Conservation (phyloP, 164 flowering plant species). For the Buxus sempervirens region DNA sequence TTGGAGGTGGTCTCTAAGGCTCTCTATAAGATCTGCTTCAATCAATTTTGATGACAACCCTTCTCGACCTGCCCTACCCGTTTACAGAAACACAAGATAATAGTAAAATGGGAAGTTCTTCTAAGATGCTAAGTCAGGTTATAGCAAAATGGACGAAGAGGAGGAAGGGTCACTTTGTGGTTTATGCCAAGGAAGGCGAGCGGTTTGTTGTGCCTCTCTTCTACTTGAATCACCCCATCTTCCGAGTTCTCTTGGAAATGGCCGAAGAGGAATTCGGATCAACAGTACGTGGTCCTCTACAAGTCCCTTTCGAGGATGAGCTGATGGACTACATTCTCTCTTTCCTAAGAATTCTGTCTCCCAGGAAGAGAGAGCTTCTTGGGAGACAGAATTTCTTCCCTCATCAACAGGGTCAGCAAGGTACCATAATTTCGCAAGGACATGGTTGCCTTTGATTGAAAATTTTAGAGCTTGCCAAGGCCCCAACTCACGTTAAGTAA, state of each 20-base stretch:
- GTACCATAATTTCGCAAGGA: not conserved
- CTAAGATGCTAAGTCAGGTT: constrained; percentile 32
- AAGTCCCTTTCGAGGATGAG: constrained; percentile 45
- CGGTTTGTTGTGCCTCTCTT: constrained; percentile 39
- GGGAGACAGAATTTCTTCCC: constrained; percentile 8
- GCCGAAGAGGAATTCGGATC: constrained; percentile 49
- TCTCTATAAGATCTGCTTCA: too few species aligned
- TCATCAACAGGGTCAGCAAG: not conserved
- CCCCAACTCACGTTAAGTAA: too few species aligned
- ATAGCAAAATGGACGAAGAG: constrained; percentile 33
- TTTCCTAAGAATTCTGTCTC: constrained; percentile 24
- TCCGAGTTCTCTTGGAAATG: constrained; percentile 41
- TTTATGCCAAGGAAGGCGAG: constrained; percentile 39
- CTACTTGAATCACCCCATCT: constrained; percentile 40
- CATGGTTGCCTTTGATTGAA: not conserved
- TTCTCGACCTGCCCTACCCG: not conserved
- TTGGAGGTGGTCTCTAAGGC: not conserved
- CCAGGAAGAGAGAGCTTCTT: constrained; percentile 25
- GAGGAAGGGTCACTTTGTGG: constrained; percentile 39
- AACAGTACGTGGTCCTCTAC: constrained; percentile 31
- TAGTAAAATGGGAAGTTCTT: constrained; percentile 12
- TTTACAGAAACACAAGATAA: not conserved
- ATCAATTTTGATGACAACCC: too few species aligned
- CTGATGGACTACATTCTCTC: constrained; percentile 35
- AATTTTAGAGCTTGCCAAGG: constrained; percentile 11